Evolutionary conservation across 805 yeast genomes (phyloP).

Genomic region (Candida rishiriensis): DNA sequence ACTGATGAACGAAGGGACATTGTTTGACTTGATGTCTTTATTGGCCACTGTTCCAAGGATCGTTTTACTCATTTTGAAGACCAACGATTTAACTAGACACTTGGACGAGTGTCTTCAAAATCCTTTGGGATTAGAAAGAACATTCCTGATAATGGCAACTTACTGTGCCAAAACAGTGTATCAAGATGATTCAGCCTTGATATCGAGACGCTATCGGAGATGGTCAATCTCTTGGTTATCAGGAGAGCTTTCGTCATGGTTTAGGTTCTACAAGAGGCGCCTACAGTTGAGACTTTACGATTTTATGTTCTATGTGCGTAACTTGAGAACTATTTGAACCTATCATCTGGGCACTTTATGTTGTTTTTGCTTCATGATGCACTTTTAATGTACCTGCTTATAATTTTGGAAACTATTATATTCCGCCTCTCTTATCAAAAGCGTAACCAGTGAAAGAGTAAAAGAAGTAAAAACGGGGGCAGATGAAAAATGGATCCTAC

Average conservation of each 20-base stretch:
- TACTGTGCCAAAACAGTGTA: constrained; percentile 83
- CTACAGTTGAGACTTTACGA: constrained; percentile 33
- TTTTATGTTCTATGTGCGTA: constrained; percentile 17
- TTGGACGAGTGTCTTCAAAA: constrained; percentile 78
- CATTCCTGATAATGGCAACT: constrained; percentile 82
- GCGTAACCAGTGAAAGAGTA: too few species aligned
- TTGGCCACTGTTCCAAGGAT: constrained; percentile 78
- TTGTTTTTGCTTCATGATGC: too few species aligned
- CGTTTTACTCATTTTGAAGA: constrained; percentile 81
- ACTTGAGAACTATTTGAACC: constrained; percentile 1
- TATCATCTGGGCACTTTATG: too few species aligned
- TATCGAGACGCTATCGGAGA: constrained; percentile 5
- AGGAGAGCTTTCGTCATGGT: constrained; percentile 29
- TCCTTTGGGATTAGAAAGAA: constrained; percentile 83
- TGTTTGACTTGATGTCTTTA: constrained; percentile 74
- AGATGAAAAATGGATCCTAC: too few species aligned
- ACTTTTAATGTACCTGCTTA: too few species aligned
- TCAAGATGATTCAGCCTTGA: constrained; percentile 42
- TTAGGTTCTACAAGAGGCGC: constrained; percentile 28
- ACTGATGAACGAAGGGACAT: constrained; percentile 55
- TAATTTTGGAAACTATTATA: too few species aligned
- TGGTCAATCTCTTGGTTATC: constrained; percentile 22
- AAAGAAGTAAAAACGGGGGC: too few species aligned
- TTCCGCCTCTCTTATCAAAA: too few species aligned
- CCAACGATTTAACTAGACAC: constrained; percentile 88